phyloP scores from a whole-genome alignment of 257 asterid genomes.

The Solanum bulbocastanum region DNA sequence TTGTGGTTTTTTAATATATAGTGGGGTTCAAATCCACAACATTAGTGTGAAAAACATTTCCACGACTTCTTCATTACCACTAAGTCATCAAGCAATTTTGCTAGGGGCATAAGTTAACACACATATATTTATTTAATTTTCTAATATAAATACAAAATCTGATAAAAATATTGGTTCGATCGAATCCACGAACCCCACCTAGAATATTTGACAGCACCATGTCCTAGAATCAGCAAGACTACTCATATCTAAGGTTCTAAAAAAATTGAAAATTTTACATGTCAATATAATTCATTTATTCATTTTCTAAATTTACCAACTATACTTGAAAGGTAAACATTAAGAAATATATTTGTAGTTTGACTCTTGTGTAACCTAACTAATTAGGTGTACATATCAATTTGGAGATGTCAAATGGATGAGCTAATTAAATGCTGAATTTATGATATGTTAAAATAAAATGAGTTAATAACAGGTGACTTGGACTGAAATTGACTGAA shows the following conservation, averaged over 20 bases:
- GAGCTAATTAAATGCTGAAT: not conserved
- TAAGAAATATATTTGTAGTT: not conserved
- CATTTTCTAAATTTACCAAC: not conserved
- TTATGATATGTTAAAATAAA: not conserved
- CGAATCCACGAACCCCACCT: not conserved
- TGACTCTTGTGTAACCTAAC: not conserved
- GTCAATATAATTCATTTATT: not conserved
- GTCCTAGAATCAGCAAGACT: not conserved
- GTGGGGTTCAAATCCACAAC: not conserved
- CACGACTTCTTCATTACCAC: not conserved
- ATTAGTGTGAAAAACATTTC: not conserved
- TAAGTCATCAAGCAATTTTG: not conserved
- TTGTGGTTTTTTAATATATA: too few species aligned
- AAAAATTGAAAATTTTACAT: not conserved
- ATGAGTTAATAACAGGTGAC: not conserved
- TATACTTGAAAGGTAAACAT: not conserved
- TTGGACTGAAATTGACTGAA: not conserved
- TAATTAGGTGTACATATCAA: not conserved
- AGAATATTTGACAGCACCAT: not conserved
- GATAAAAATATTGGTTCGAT: too few species aligned
- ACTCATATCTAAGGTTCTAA: not conserved
- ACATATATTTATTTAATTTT: too few species aligned
- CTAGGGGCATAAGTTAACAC: not conserved
- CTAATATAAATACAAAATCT: too few species aligned
- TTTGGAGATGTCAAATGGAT: not conserved